Evolutionary conservation across 2,329 filamentous ascomycete genomes (phyloP).

Genomic region (Beauveria sp.): DNA sequence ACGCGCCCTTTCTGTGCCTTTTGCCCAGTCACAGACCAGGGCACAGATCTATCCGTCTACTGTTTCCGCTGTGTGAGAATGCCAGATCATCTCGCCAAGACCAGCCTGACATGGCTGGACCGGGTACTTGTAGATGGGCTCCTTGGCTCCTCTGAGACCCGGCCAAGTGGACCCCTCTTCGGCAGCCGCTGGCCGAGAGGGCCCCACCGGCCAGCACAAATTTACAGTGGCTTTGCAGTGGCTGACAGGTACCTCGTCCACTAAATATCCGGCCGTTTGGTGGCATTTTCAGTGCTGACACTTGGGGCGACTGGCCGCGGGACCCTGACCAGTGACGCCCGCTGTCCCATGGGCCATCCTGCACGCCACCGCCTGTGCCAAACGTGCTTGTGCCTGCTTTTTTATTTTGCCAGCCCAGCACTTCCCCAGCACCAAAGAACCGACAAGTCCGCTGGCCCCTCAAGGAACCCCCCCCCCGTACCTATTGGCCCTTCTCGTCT

Average conservation of each 20-base stretch:
- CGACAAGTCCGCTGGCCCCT: neutral
- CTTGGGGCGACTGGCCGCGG: too few species aligned
- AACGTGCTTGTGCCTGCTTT: neutral
- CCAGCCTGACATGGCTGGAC: neutral
- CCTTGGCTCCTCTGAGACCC: neutral
- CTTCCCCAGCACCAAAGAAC: neutral
- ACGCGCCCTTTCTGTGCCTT: too few species aligned
- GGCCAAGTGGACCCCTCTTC: neutral
- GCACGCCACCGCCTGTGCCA: neutral
- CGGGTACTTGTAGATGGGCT: neutral
- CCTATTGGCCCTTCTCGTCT: neutral
- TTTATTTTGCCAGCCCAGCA: neutral
- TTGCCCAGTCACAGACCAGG: neutral
- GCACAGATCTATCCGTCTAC: neutral
- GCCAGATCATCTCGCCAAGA: neutral
- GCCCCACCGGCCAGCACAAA: neutral
- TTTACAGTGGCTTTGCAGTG: neutral
- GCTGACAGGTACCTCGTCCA: neutral
- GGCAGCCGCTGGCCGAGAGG: conserved; percentile 6
- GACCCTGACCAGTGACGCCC: neutral
- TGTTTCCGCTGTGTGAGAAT: neutral
- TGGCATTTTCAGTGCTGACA: neutral
- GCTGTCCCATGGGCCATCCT: neutral
- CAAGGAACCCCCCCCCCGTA: neutral
- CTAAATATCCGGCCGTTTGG: neutral